A percentile compares a stretch with the other conserved stretches of the same genome.
These are phyloP conservation scores for Pyrrhoderma noxium DNA, from an alignment of 1,284 basidiomycete genomes.

Conservation along the genomic window DNA sequence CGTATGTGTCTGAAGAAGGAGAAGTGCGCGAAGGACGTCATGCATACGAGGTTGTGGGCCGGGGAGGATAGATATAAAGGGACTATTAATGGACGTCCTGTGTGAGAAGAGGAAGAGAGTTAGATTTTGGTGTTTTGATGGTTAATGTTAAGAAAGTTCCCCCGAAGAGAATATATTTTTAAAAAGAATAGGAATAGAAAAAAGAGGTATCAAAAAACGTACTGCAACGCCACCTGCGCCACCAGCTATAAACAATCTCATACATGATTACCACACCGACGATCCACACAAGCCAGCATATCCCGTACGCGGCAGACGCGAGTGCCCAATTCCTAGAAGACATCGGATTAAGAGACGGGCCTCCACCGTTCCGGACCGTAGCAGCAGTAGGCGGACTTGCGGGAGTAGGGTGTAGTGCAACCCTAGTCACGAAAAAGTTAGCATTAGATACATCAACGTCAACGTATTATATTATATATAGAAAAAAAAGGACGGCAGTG, in stretches of 20 bases:
- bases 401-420: conserved; percentile 63
- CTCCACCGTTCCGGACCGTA: not conserved
- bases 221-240: conserved; percentile 52
- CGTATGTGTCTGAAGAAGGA: conserved; percentile 77
- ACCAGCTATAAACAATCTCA: conserved; percentile 76
- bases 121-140: too few species aligned
- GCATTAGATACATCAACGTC: too few species aligned
- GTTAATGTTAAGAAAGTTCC: too few species aligned
- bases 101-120: too few species aligned
- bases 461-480: not conserved
- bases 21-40: conserved; percentile 75
- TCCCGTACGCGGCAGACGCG: conserved; percentile 68
- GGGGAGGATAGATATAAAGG: conserved; percentile 78
- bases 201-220: conserved; percentile 33
- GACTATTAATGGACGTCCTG: conserved; percentile 73
- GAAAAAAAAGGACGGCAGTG: not conserved
- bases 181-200: not conserved
- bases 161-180: not conserved
- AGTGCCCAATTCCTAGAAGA: conserved; percentile 72
- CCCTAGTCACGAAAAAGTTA: conserved; percentile 37
- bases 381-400: conserved; percentile 46
- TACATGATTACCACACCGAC: conserved; percentile 73
- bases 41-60: conserved; percentile 61
- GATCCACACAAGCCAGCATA: conserved; percentile 71
- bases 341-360: conserved; percentile 1